Evolutionary conservation across 345 rosid species (phyloP).

Genomic region (Hirschfeldia incana): DNA sequence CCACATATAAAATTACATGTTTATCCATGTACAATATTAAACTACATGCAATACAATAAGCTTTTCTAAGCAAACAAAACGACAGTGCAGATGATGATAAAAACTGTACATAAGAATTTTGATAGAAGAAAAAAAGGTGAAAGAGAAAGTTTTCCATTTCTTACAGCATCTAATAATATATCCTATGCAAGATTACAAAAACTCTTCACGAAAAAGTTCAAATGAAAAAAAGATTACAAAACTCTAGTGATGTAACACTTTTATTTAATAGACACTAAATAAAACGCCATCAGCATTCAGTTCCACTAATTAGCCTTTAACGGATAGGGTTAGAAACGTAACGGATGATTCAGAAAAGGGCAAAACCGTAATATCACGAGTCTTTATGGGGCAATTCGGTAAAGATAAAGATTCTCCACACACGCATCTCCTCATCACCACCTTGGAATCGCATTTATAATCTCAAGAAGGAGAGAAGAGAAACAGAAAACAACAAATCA

Average conservation of each 20-base stretch:
- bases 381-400: background rate
- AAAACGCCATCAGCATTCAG: background rate
- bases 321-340: constrained; percentile 2
- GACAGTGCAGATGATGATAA: too few species aligned
- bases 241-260: too few species aligned
- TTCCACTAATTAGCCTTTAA: background rate
- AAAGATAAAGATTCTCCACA: background rate
- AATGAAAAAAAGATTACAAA: too few species aligned
- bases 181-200: too few species aligned
- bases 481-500: background rate
- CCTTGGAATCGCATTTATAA: background rate
- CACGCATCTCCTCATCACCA: background rate
- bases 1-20: background rate
- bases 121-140: too few species aligned
- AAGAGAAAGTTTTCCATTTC: too few species aligned
- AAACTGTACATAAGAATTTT: too few species aligned
- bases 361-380: constrained; percentile 20
- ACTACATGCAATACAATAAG: background rate
- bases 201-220: too few species aligned
- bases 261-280: background rate
- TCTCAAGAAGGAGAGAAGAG: background rate
- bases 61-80: background rate
- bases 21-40: background rate
- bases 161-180: too few species aligned
- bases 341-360: constrained; percentile 17